Evolutionary conservation across 495 filamentous ascomycete genomes (phyloP).

Genomic region (Geoglossum glabrum): DNA sequence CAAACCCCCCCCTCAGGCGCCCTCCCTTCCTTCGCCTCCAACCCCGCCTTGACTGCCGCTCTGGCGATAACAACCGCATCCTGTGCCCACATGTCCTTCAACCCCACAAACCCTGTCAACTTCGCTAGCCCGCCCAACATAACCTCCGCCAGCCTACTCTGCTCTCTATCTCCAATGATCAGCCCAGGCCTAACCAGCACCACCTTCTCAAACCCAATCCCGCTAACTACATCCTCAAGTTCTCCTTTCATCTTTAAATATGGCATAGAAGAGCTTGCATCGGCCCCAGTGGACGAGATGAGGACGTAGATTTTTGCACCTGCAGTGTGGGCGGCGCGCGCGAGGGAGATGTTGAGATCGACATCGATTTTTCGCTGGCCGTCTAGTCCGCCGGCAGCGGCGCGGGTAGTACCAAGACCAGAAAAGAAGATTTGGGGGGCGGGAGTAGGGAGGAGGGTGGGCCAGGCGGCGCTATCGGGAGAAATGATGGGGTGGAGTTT

Average conservation of each 20-base stretch:
- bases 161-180: slow-evolving; percentile 48
- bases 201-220: slow-evolving; percentile 48
- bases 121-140: slow-evolving; percentile 28
- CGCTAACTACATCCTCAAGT: slow-evolving; percentile 55
- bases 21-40: slow-evolving; percentile 13
- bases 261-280: slow-evolving; percentile 21
- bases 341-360: slow-evolving; percentile 50
- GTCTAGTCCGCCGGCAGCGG: slow-evolving; percentile 42
- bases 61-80: slow-evolving; percentile 54
- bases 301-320: slow-evolving; percentile 49
- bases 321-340: slow-evolving; percentile 39
- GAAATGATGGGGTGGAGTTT: slow-evolving; percentile 30
- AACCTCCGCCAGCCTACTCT: slow-evolving; percentile 28
- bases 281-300: slow-evolving; percentile 35
- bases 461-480: slow-evolving; percentile 33
- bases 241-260: slow-evolving; percentile 48
- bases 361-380: slow-evolving; percentile 62
- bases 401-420: slow-evolving; percentile 45
- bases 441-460: slow-evolving; percentile 31
- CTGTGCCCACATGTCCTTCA: slow-evolving; percentile 50
- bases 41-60: slow-evolving; percentile 42
- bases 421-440: slow-evolving; percentile 41
- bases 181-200: slow-evolving; percentile 58
- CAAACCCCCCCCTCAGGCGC: slow-evolving; percentile 12
- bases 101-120: slow-evolving; percentile 30